Evolutionary conservation across 2,329 filamentous ascomycete species (phyloP), one percentile per base, ranked within the genome.

Genomic region (Stachybotrys echinatus): DNA sequence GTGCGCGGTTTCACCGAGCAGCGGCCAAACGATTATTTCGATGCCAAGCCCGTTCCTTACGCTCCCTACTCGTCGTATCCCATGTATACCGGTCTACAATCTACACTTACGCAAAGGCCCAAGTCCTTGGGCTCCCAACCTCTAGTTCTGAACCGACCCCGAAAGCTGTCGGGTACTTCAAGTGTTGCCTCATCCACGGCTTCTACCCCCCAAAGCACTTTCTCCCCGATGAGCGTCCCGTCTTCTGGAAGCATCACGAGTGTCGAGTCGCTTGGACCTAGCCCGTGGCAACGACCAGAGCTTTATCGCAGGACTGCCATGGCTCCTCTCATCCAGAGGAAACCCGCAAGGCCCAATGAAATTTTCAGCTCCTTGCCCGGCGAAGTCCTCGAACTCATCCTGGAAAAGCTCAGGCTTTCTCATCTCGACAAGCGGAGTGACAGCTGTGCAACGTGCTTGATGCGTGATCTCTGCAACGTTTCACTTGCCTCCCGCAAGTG

Each of bases 371-470:
- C 70, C 19, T 56, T 85, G 17, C 81, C 82, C 0, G 74, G 74
- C n/a, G 80, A 84, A 58, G 77, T 85, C 2, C 62, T 85, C 43
- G 71, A 76, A 47, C 65, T 80, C 31, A 77, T 85, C n/a, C 58
- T 85, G 31, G 71, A 71, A 38, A 72, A 77, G 48, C 64, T 86
- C 18, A 78, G 74, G 58, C 66, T 70, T 37, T 61, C 74, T 14
- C 83, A 86, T 58, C 59, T 84, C 12, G 65, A 62, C 6, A 59
- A 65, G 14, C 65, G 66, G 3, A 77, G 74, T 54, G 65, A 66
- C 31, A 83, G 80, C 62, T 85, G 83, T 59, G 74, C 80, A 17
- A 85, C 83, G 18, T 85, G 83, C 62, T 84, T 79, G 77, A 83
- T 83, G 79, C 73, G 83, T 45, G 81, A 86, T 57, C 65, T 77